Evolutionary conservation across 2,329 filamentous ascomycete genomes (phyloP), one percentile per base, ranked within the genome.

Genomic region (Dothistroma septosporum): DNA sequence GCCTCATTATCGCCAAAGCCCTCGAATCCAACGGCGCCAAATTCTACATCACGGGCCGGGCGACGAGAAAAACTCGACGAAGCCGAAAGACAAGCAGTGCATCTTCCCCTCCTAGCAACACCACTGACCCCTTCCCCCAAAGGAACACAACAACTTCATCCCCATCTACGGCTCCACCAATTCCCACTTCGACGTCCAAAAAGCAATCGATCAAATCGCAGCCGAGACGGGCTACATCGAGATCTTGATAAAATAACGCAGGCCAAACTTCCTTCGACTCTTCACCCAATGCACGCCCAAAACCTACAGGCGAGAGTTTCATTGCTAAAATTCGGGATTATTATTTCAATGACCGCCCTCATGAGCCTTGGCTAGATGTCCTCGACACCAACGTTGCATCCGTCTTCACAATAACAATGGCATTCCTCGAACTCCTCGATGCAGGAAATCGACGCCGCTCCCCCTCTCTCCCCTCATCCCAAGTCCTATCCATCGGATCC

Each of bases 171-270:
- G 76, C 65, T 77, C 79, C 59, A 76, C 80, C 1, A 77, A 76
- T 4, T 74, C 75, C 21, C 76, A 75, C 24, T 64, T 70, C 0
- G 79, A 78, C 14, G 69, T 82, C 32, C 68, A 74, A 19, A 65
- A 66, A 4, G 78, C 76, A 4, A 79, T 77, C 12, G 70, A 74
- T n/a, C 70, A 70, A 1, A 76, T 83, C 48, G 72, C 75, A 6
- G 63, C 70, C 8, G 76, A 82, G 28, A 69, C 69, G 2, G 78
- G 77, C 47, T 76, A 80, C 64, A 76, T 84, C 59, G 80, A 84
- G 66, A 75, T 83, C 24, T 72, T 83, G 0, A 75, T 83, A 67
- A 64, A 64, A 80, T 68, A 83, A 83, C 64, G 80, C 81, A 16
- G 82, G 82, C 28, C 50, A 68, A 53, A 71, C 70, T 5, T 70